Evolutionary conservation across 768 basidiomycete species (phyloP).

Genomic region (Hirschioporus abietinus): DNA sequence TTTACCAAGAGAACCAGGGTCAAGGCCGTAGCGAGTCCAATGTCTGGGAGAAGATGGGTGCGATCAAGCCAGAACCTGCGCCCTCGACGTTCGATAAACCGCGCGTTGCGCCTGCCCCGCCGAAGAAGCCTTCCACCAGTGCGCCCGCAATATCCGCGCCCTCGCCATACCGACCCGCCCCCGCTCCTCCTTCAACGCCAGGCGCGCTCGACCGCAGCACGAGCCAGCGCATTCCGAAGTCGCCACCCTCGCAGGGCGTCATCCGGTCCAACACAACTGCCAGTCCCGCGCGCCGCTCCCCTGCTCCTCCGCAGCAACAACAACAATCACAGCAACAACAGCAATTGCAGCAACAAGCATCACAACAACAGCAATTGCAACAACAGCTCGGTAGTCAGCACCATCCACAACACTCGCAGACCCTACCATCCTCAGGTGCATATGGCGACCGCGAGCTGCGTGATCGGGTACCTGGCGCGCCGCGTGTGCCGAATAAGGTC

Average conservation of each 20-base stretch:
- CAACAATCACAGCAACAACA: no score
- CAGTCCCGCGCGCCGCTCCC: slow-evolving; percentile 31
- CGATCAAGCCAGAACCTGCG: slow-evolving; percentile 29
- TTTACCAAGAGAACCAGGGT: slow-evolving; percentile 86
- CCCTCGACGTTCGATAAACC: slow-evolving; percentile 3
- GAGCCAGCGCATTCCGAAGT: slow-evolving; percentile 66
- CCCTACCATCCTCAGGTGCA: neutral
- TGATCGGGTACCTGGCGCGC: slow-evolving; percentile 9
- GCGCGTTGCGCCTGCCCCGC: slow-evolving; percentile 9
- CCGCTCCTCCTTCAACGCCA: slow-evolving; percentile 61
- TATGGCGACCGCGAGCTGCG: slow-evolving; percentile 16
- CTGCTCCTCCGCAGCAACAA: slow-evolving; percentile 66
- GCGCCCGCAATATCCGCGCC: slow-evolving; percentile 33
- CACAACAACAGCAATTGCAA: slow-evolving; percentile 50
- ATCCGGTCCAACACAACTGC: slow-evolving; percentile 30
- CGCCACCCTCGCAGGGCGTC: slow-evolving; percentile 3
- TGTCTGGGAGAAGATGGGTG: slow-evolving; percentile 83
- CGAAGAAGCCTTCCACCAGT: slow-evolving; percentile 22
- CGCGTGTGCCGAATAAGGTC: slow-evolving; percentile 8
- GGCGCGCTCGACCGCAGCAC: slow-evolving; percentile 82
- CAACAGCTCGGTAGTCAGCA: slow-evolving; percentile 4
- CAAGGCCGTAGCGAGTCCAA: slow-evolving; percentile 31
- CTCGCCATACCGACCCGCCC: slow-evolving; percentile 67
- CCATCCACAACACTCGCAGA: slow-evolving; percentile 8
- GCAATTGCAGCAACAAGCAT: no score